Conservation (phyloP, 2,329 filamentous ascomycete genomes). For the Byssoonygena ceratinophila region DNA sequence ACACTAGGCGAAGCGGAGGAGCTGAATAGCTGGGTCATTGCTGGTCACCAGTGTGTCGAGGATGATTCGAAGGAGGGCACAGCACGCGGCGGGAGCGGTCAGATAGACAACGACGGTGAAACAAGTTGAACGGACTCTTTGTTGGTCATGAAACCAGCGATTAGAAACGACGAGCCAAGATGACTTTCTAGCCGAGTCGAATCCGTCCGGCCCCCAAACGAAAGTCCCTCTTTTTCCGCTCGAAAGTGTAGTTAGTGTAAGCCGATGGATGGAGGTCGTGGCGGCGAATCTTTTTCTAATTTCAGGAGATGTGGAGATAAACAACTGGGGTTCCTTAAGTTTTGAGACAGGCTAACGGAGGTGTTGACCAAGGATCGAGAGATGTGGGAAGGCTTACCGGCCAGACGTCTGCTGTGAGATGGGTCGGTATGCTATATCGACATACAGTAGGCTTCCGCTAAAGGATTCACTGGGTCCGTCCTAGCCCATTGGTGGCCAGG, state of each 20-base stretch:
- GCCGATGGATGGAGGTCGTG: not conserved
- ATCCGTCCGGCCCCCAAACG: not conserved
- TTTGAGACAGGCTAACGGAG: not conserved
- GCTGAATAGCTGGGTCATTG: slow-evolving; percentile 37
- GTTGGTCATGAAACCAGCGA: slow-evolving; percentile 1
- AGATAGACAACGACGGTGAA: not conserved
- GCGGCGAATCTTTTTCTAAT: not conserved
- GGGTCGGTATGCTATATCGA: too few species aligned
- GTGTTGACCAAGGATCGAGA: not conserved
- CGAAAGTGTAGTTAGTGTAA: not conserved
- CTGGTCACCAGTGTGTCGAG: not conserved
- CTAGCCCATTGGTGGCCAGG: not conserved
- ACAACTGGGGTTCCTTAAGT: not conserved
- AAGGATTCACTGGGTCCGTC: not conserved
- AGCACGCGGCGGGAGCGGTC: not conserved
- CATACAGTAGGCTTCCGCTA: too few species aligned
- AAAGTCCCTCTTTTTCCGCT: not conserved
- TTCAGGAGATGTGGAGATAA: not conserved
- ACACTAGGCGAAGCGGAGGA: slow-evolving; percentile 30
- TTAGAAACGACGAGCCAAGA: not conserved
- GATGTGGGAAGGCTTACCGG: not conserved
- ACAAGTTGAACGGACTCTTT: not conserved
- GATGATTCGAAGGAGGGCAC: not conserved
- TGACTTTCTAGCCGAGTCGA: not conserved
- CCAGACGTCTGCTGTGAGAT: not conserved